These are phyloP conservation scores for Termitomyces sp. DNA, from an alignment of 768 basidiomycete genomes.

Conservation along the genomic window DNA sequence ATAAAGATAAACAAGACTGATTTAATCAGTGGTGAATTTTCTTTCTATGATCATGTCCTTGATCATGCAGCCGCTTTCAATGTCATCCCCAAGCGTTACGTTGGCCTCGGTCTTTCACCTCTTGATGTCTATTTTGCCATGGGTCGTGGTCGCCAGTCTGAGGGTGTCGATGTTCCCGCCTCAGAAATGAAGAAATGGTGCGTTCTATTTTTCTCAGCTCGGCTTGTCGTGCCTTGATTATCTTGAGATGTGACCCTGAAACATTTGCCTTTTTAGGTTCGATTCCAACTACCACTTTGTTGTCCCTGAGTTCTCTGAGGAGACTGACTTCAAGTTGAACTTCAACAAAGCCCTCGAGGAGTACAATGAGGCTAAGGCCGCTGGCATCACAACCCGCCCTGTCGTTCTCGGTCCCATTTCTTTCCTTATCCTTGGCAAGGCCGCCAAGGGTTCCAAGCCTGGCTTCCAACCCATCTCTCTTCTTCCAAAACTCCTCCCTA, in stretches of 20 bases:
- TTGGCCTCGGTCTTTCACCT: constrained; percentile 75
- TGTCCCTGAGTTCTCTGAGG: constrained; percentile 91
- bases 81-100: constrained; percentile 92
- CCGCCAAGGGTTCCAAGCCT: constrained; percentile 73
- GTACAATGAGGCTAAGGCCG: constrained; percentile 89
- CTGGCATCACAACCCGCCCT: constrained; percentile 88
- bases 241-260: not conserved
- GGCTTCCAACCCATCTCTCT: constrained; percentile 90
- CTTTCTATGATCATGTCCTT: constrained; percentile 97
- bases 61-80: constrained; percentile 97
- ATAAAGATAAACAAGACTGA: constrained; percentile 10
- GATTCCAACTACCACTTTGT: constrained; percentile 99
- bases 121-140: constrained; percentile 98
- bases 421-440: constrained; percentile 92
- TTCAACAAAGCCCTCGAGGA: constrained; percentile 94
- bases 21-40: constrained; percentile 84
- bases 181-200: constrained; percentile 99
- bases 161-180: constrained; percentile 92
- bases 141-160: constrained; percentile 96
- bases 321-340: constrained; percentile 90
- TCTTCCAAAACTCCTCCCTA: constrained; percentile 81
- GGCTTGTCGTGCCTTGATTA: constrained; percentile 1
- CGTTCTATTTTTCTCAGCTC: constrained; percentile 21
- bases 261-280: constrained; percentile 53
- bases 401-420: constrained; percentile 95